These are phyloP conservation scores for Xanthoparmelia taractica DNA, from an alignment of 495 filamentous ascomycete species.

Conservation along the genomic window DNA sequence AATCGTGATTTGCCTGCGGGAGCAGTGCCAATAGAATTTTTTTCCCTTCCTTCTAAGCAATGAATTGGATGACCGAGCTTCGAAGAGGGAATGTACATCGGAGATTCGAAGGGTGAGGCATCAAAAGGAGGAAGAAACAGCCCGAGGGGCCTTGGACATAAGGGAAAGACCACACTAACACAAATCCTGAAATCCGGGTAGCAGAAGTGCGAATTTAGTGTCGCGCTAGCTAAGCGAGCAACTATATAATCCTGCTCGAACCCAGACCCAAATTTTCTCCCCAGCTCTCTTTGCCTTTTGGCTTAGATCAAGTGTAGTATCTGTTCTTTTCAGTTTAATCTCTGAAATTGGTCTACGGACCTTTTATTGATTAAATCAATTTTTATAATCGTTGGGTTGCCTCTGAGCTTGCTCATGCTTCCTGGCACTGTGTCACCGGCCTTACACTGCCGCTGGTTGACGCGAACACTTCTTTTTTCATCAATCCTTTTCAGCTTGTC, in stretches of 20 bases:
- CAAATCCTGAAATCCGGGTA: slow-evolving; percentile 1
- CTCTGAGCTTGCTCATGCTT: slow-evolving; percentile 81
- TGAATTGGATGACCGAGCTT: too few relatives aligned
- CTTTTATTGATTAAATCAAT: slow-evolving; percentile 81
- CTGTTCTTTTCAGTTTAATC: slow-evolving; percentile 99
- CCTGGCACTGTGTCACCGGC: slow-evolving; percentile 70
- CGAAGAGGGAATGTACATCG: too few relatives aligned
- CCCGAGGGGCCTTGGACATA: too few relatives aligned
- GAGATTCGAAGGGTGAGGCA: too few relatives aligned
- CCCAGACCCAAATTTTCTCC: slow-evolving; percentile 18
- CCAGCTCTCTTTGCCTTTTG: slow-evolving; percentile 51
- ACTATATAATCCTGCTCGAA: neutral
- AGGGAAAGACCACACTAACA: too few relatives aligned
- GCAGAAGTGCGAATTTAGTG: neutral
- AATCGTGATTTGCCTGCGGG: too few relatives aligned
- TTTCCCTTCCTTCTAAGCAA: too few relatives aligned
- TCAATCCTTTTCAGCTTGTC: slow-evolving; percentile 49
- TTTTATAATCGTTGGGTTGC: slow-evolving; percentile 53
- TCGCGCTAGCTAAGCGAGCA: neutral
- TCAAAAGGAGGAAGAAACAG: too few relatives aligned
- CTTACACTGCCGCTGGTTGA: slow-evolving; percentile 82
- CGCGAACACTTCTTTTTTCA: slow-evolving; percentile 61
- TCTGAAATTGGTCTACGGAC: slow-evolving; percentile 60
- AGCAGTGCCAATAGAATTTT: too few relatives aligned
- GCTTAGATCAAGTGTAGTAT: slow-evolving; percentile 99